Evolutionary conservation across 2,329 filamentous ascomycete species (phyloP), one percentile per base, ranked within the genome.

Genomic region (Talaromyces verruculosus): DNA sequence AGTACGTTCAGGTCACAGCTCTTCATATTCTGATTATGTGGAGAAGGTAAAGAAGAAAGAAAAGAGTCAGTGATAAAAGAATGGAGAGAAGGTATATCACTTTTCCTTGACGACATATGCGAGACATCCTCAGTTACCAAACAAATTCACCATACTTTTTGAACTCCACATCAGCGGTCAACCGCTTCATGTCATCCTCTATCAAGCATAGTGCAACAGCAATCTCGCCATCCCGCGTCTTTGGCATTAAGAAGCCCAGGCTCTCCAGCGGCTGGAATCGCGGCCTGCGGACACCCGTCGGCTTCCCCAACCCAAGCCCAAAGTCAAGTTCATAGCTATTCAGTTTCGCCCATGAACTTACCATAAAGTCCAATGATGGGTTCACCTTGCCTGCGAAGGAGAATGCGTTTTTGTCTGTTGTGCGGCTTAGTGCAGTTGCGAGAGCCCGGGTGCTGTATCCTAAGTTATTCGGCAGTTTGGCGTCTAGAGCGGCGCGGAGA

Each of bases 331-430:
- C 73, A 68, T 82, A 83, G 19, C 74, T 76, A 3, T 79, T 72
- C 2, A 83, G 70, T 61, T 83, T 83, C 0, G 79, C 78, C 85
- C 84, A 88, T 0, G 84, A 87, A 65, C 83, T 86, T 4, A 87
- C 67, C 77, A 83, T 81, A 3, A 87, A 72, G 49, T 85, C 83
- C 0, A 70, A 72, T 0, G 78, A 70, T 0, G 75, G 68, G 35
- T 83, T 76, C 1, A 82, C 63, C 4, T 69, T 72, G 0, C 76
- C 80, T 28, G 49, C 30, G 22, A 55, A 55, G 41, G 41, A 43
- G 41, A 43, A 43, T 43, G 17, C 17, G 6, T 43, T 43, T 19
- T 43, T 43, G 41, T 43, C 17, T 43, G 41, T n/a, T 3, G 41
- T 43, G 1, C 17, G 41, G 17, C 41, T 43, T n/a, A 43, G 41